These are phyloP conservation scores for Suhomyces tanzawaensis DNA, from an alignment of 805 yeast species.

Conservation along the genomic window DNA sequence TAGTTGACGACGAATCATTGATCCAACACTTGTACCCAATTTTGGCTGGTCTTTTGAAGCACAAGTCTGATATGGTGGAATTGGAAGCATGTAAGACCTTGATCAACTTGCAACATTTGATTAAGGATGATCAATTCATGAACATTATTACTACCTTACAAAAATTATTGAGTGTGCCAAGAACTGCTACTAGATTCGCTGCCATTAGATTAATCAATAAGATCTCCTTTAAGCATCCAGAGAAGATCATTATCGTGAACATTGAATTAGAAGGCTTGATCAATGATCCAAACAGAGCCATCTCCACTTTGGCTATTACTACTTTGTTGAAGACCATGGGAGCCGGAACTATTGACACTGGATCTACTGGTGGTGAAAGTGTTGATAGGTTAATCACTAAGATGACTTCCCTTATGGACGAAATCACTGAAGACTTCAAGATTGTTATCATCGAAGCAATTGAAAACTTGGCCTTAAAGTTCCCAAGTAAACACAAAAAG, in stretches of 20 bases:
- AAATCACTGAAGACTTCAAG: slow-evolving; percentile 93
- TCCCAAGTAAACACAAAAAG: slow-evolving; percentile 84
- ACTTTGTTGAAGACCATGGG: slow-evolving; percentile 94
- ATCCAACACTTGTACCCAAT: slow-evolving; percentile 59
- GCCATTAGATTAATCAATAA: slow-evolving; percentile 89
- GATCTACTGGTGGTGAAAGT: slow-evolving; percentile 44
- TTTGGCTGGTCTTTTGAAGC: slow-evolving; percentile 67
- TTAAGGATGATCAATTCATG: slow-evolving; percentile 63
- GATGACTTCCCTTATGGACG: slow-evolving; percentile 85
- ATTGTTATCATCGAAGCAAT: slow-evolving; percentile 93
- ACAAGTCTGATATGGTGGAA: slow-evolving; percentile 85
- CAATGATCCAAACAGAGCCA: slow-evolving; percentile 83
- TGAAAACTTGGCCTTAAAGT: slow-evolving; percentile 85
- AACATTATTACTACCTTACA: slow-evolving; percentile 73
- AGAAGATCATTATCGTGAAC: slow-evolving; percentile 74
- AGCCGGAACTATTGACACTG: slow-evolving; percentile 46
- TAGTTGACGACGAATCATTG: slow-evolving; percentile 68
- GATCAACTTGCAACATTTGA: slow-evolving; percentile 49
- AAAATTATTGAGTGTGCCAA: slow-evolving; percentile 76
- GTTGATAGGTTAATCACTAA: slow-evolving; percentile 88
- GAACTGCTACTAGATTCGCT: slow-evolving; percentile 86
- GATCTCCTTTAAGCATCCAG: slow-evolving; percentile 79
- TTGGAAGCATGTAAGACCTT: slow-evolving; percentile 86
- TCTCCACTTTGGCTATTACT: slow-evolving; percentile 96
- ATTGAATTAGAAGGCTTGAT: slow-evolving; percentile 82